Evolutionary conservation across 2,329 filamentous ascomycete genomes (phyloP).

Genomic region (Sphaerulina populicola): DNA sequence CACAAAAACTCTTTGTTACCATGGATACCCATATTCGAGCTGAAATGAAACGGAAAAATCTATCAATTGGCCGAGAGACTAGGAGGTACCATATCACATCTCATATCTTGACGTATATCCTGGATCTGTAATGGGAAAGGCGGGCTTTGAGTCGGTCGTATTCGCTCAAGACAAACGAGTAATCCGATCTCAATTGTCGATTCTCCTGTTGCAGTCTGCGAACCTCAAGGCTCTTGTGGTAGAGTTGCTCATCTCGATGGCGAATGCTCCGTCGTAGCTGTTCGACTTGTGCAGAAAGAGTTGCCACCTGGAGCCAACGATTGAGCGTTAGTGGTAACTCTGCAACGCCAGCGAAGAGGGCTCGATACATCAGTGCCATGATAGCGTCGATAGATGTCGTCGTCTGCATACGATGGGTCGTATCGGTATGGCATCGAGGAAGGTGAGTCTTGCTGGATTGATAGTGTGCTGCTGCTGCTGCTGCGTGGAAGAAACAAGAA

Average conservation of each 20-base stretch:
- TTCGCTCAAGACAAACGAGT: not conserved
- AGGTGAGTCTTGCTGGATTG: not conserved
- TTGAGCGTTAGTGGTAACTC: not conserved
- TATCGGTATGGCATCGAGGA: conserved; percentile 3
- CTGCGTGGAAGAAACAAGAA: not conserved
- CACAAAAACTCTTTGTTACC: too few species aligned
- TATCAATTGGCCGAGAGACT: too few species aligned
- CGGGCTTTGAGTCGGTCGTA: not conserved
- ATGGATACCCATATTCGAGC: too few species aligned
- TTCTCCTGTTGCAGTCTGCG: conserved; percentile 5
- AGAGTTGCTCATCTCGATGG: conserved; percentile 2
- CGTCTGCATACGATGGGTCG: conserved; percentile 5
- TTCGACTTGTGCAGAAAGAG: conserved; percentile 12
- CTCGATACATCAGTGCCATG: conserved; percentile 16
- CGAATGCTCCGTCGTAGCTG: conserved; percentile 13
- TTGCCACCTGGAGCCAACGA: conserved; percentile 9
- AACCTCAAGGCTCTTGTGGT: not conserved
- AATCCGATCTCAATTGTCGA: conserved; percentile 4
- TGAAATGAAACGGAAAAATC: too few species aligned
- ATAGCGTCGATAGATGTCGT: conserved; percentile 5
- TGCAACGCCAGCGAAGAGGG: not conserved
- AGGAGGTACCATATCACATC: too few species aligned
- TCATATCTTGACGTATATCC: not conserved
- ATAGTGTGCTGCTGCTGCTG: not conserved
- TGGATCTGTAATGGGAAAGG: not conserved